A percentile compares a stretch with the other conserved stretches of the same genome.
Evolutionary conservation across 345 rosid species (phyloP).

Genomic region (Populus nigra): DNA sequence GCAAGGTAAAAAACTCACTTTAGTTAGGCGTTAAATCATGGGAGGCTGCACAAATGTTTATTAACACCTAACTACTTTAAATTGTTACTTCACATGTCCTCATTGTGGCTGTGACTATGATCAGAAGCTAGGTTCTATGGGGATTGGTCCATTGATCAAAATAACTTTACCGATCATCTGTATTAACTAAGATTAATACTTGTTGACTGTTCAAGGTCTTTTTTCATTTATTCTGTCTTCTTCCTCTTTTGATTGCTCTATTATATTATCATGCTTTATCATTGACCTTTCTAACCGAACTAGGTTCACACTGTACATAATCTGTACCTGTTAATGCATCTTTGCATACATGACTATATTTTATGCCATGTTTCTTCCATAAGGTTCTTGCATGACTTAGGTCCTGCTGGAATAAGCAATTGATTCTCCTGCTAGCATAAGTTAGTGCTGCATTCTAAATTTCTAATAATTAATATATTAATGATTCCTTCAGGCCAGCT

Average conservation of each 20-base stretch:
- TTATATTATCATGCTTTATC: neutral
- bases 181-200: neutral
- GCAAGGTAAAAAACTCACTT: neutral
- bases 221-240: neutral
- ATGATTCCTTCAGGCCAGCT: slow-evolving; percentile 51
- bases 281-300: neutral
- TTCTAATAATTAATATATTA: neutral
- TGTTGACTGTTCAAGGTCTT: neutral
- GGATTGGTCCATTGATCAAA: neutral
- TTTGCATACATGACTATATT: neutral
- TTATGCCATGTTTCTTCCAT: neutral
- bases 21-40: neutral
- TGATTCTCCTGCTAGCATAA: neutral
- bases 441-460: neutral
- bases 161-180: neutral
- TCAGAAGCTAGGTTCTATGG: neutral
- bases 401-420: neutral
- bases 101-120: neutral
- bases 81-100: neutral
- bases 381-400: neutral
- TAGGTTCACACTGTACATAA: neutral
- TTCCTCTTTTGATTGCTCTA: neutral
- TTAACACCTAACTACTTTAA: neutral
- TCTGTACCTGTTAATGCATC: neutral
- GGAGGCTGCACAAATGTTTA: neutral